A percentile compares a stretch with the other conserved stretches of the same genome.
Conservation (phyloP, 345 rosid species). For the Rhodamnia rubescens region DNA sequence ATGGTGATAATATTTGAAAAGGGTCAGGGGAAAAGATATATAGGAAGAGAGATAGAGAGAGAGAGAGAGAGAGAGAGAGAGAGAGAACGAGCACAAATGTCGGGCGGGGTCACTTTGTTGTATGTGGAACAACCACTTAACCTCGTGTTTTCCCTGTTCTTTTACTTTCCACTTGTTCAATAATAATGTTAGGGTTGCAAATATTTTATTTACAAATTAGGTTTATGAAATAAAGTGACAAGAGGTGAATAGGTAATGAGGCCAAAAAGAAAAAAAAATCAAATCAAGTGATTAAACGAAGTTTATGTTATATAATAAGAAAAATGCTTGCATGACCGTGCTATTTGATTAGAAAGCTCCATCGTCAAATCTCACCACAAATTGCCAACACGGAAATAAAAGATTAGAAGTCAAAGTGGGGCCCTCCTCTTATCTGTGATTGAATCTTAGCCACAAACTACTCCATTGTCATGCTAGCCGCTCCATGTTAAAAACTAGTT, state of each 20-base stretch:
- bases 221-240: background rate
- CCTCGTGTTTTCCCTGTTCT: background rate
- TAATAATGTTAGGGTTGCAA: background rate
- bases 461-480: no score
- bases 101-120: conserved; percentile 12
- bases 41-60: background rate
- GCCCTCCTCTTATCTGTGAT: no score
- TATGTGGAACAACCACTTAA: background rate
- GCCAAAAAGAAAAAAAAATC: background rate
- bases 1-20: background rate
- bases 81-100: conserved; percentile 12
- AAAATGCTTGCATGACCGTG: background rate
- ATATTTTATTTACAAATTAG: background rate
- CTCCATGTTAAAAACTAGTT: background rate
- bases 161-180: background rate
- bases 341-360: no score
- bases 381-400: no score
- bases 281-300: background rate
- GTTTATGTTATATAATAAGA: background rate
- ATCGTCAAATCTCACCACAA: no score
- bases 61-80: background rate
- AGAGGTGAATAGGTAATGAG: background rate
- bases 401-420: no score
- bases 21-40: background rate
- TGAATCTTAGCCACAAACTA: no score